Percentiles rank a stretch among this genome's conserved stretches.
These are phyloP conservation scores for Penicillium pancosmium DNA, from an alignment of 495 filamentous ascomycete genomes.

Conservation along the genomic window DNA sequence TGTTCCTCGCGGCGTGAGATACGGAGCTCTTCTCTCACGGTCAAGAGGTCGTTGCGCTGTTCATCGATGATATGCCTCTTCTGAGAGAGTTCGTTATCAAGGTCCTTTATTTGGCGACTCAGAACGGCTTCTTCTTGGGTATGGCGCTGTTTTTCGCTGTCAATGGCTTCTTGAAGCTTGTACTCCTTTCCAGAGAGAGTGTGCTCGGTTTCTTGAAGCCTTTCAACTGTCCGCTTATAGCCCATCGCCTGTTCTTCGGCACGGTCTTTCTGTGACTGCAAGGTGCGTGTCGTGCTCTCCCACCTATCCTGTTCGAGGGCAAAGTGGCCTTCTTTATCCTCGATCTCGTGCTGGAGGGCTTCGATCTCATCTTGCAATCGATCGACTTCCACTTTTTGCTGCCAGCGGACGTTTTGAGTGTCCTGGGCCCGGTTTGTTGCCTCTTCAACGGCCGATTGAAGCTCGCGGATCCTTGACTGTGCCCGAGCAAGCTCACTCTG, in stretches of 20 bases:
- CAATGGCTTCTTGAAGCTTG: constrained; percentile 64
- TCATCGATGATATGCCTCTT: constrained; percentile 58
- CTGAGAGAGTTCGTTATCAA: constrained; percentile 57
- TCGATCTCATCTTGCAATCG: constrained; percentile 68
- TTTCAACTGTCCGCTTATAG: constrained; percentile 73
- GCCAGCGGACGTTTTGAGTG: constrained; percentile 55
- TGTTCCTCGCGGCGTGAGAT: constrained; percentile 66
- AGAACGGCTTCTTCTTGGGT: constrained; percentile 57
- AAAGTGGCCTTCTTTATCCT: constrained; percentile 71
- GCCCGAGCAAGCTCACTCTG: constrained; percentile 65
- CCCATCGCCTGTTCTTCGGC: constrained; percentile 69
- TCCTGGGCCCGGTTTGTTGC: constrained; percentile 61
- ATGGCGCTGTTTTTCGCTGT: constrained; percentile 61
- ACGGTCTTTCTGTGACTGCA: constrained; percentile 67
- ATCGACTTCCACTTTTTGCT: constrained; percentile 67
- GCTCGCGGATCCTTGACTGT: constrained; percentile 57
- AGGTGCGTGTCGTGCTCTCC: constrained; percentile 63
- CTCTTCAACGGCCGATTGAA: constrained; percentile 58
- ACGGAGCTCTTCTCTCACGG: constrained; percentile 68
- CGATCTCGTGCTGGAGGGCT: constrained; percentile 68
- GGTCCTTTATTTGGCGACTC: constrained; percentile 57
- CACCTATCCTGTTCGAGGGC: constrained; percentile 71
- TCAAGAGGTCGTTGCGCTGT: constrained; percentile 59
- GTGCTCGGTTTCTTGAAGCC: constrained; percentile 68
- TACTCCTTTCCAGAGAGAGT: constrained; percentile 64